A percentile compares a stretch with the other conserved stretches of the same genome.
phyloP scores from a whole-genome alignment of 2,329 filamentous ascomycete species.

The Colletotrichum cereale region DNA sequence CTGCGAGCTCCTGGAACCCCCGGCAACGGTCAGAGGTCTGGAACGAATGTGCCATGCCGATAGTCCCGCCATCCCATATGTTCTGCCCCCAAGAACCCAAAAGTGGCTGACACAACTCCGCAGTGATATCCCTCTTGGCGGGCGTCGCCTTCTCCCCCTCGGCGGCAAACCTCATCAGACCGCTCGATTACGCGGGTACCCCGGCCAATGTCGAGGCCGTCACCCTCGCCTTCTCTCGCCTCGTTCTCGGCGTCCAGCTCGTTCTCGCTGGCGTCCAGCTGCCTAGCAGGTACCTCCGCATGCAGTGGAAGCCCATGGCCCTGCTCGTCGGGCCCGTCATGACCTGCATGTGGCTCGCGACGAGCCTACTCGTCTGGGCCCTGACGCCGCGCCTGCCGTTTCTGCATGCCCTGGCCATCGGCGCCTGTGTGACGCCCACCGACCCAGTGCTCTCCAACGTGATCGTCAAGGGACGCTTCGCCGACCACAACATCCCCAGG shows the following conservation, averaged over 20 bases:
- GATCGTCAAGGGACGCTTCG: slow-evolving; percentile 94
- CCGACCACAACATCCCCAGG: slow-evolving; percentile 88
- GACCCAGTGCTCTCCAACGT: slow-evolving; percentile 90
- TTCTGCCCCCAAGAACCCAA: background rate
- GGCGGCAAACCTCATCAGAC: slow-evolving; percentile 81
- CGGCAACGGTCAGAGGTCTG: background rate
- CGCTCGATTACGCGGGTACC: slow-evolving; percentile 77
- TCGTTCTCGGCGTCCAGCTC: slow-evolving; percentile 91
- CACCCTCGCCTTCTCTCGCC: slow-evolving; percentile 83
- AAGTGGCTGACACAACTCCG: slow-evolving; percentile 22
- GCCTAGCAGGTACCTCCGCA: slow-evolving; percentile 82
- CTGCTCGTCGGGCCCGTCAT: slow-evolving; percentile 87
- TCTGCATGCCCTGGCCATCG: slow-evolving; percentile 83
- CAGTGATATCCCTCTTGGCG: slow-evolving; percentile 86
- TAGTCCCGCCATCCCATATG: background rate
- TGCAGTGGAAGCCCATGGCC: slow-evolving; percentile 81
- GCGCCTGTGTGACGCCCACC: slow-evolving; percentile 90
- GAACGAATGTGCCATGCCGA: background rate
- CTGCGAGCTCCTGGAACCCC: background rate
- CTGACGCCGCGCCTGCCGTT: slow-evolving; percentile 79
- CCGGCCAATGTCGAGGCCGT: slow-evolving; percentile 75
- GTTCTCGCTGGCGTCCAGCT: slow-evolving; percentile 90
- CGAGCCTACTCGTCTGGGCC: slow-evolving; percentile 82
- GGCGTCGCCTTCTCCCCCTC: slow-evolving; percentile 84
- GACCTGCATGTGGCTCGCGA: slow-evolving; percentile 87